phyloP scores from a whole-genome alignment of 192 early-diverging fungal genomes.

The Rhizoclosmatium globosum region DNA sequence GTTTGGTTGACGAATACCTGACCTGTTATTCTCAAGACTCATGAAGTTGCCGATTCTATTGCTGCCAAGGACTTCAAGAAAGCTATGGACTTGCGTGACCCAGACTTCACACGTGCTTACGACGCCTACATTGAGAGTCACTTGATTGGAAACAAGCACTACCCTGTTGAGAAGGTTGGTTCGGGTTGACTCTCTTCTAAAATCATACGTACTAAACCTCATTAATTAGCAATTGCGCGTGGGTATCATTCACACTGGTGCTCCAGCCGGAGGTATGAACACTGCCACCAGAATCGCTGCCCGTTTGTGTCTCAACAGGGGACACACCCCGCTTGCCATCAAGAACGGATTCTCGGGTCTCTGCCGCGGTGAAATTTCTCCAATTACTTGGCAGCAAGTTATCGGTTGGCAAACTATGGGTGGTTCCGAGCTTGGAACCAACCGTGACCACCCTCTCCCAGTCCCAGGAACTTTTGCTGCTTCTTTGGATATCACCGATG shows the following conservation, averaged over 20 bases:
- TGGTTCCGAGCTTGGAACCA: conserved; percentile 93
- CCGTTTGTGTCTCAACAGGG: conserved; percentile 84
- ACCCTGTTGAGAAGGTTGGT: conserved; percentile 64
- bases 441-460: conserved; percentile 86
- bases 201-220: conserved; percentile 8
- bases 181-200: conserved; percentile 40
- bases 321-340: conserved; percentile 87
- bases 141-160: conserved; percentile 54
- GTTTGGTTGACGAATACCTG: background rate
- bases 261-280: conserved; percentile 98
- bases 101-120: conserved; percentile 72
- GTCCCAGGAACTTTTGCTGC: conserved; percentile 46
- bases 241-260: conserved; percentile 92
- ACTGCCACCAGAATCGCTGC: conserved; percentile 90
- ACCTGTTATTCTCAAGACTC: conserved; percentile 61
- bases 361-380: conserved; percentile 79
- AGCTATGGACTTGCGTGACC: conserved; percentile 91
- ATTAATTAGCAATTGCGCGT: conserved; percentile 72
- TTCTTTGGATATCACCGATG: conserved; percentile 35
- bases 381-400: conserved; percentile 83
- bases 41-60: conserved; percentile 87
- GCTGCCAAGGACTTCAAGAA: conserved; percentile 79
- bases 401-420: conserved; percentile 92
- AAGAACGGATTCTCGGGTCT: conserved; percentile 93
- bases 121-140: conserved; percentile 58